A percentile compares a stretch with the other conserved stretches of the same genome.
Conservation (phyloP, 345 rosid species). For the Jatropha curcas region DNA sequence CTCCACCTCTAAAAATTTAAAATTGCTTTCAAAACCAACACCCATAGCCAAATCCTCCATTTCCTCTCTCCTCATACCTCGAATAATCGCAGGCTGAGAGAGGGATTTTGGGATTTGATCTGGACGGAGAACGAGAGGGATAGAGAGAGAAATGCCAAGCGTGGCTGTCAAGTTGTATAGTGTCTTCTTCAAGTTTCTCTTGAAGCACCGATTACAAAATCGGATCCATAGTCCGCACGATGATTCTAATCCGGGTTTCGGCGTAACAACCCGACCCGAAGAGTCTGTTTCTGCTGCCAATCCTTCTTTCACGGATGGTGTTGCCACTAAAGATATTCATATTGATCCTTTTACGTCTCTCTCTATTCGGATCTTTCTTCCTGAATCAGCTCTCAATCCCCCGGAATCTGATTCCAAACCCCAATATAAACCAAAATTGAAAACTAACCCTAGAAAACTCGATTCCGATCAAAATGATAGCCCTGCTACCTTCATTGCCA, state of each 20-base stretch:
- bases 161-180: slow-evolving; percentile 57
- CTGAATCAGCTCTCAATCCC: slow-evolving; percentile 73
- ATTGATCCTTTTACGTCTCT: slow-evolving; percentile 85
- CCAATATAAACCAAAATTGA: slow-evolving; percentile 18
- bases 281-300: slow-evolving; percentile 48
- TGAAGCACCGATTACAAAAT: slow-evolving; percentile 49
- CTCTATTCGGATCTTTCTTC: slow-evolving; percentile 83
- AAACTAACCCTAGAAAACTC: neutral
- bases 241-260: slow-evolving; percentile 37
- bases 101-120: no score
- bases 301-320: slow-evolving; percentile 74
- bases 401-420: slow-evolving; percentile 45
- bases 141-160: slow-evolving; percentile 48
- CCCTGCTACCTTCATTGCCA: neutral
- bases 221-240: slow-evolving; percentile 30
- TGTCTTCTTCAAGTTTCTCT: slow-evolving; percentile 60
- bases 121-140: neutral
- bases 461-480: slow-evolving; percentile 8
- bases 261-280: slow-evolving; percentile 55
- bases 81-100: no score
- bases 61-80: neutral
- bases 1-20: neutral
- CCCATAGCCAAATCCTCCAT: neutral
- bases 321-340: slow-evolving; percentile 94
- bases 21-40: no score